Evolutionary conservation across 345 rosid species (phyloP), one percentile per base, ranked within the genome.

Genomic region (Excoecaria cochinchinensis): DNA sequence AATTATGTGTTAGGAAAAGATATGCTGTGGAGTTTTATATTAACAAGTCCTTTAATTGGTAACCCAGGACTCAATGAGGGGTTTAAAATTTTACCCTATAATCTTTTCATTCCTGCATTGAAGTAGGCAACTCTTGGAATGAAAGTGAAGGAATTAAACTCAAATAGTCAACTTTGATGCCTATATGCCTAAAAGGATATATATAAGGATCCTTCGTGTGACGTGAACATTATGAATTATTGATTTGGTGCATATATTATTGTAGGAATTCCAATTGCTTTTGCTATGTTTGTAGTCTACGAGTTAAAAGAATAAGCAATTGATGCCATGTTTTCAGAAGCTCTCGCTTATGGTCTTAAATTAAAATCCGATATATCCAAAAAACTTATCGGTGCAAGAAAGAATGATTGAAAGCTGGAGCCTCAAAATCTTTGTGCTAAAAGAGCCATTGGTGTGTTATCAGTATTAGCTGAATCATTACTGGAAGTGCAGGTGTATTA

Each of bases 281-380:
- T 93, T 78, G 25, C 77, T 72, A 86, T 75, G 44, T 91, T 93
- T 81, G 70, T 44, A 25, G 50, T 87, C 58, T 90, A 90, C 51
- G 98, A 93, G 77, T 90, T 78, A 55, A 85, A 85, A 44, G 98
- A 93, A 81, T 82, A 83, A 73, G 92, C 90, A 81, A 87, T 90
- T 15, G 93, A 93, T 77, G 78, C 84, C 8, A 52, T 83, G 69
- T 31, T 89, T 42, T 70, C 74, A 76, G 86, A 84, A 48, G 78
- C 82, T 39, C 69, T 86, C 70, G 84, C 92, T 22, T 64, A 65
- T 16, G 84, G 83, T 3, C 66, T 83, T 89, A 83, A 87, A 79
- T 72, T 67, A 74, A 90, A 80, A 83, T 82, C 92, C n/a, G 69
- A 78, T 62, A 39, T 86, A 12, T 73, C 76, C 66, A 84, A 72